Percentiles rank a stretch among this genome's conserved stretches.
These are phyloP conservation scores for Chrysoporthe austroafricana DNA, from an alignment of 2,329 filamentous ascomycete species.

Conservation along the genomic window DNA sequence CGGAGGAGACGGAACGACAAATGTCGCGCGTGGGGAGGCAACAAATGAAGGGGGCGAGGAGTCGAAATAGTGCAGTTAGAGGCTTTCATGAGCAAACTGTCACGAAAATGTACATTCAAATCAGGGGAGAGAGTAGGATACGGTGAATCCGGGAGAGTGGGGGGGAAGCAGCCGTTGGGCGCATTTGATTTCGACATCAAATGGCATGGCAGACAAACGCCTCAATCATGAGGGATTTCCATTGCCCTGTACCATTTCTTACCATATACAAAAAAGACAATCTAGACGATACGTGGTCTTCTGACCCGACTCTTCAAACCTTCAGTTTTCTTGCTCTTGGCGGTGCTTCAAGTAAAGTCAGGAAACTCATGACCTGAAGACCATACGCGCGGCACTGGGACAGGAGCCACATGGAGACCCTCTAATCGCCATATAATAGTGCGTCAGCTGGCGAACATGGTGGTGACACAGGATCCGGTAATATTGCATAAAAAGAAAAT, in stretches of 20 bases:
- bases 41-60: slow-evolving; percentile 30
- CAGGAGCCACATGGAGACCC: neutral
- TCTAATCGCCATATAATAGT: neutral
- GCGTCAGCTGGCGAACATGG: neutral
- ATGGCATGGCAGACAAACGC: slow-evolving; percentile 21
- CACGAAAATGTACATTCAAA: slow-evolving; percentile 16
- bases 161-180: neutral
- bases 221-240: slow-evolving; percentile 22
- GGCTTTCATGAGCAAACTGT: slow-evolving; percentile 18
- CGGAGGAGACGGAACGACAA: slow-evolving; percentile 15
- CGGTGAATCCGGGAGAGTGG: neutral
- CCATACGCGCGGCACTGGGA: too few species aligned
- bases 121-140: neutral
- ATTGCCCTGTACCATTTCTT: slow-evolving; percentile 26
- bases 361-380: neutral
- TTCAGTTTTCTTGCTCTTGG: neutral
- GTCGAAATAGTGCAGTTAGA: slow-evolving; percentile 19
- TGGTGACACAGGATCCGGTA: neutral
- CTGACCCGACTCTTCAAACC: neutral
- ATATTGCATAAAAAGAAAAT: neutral
- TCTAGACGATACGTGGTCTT: slow-evolving; percentile 22
- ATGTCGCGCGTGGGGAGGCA: slow-evolving; percentile 27
- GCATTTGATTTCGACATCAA: slow-evolving; percentile 21
- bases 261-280: slow-evolving; percentile 18
- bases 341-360: neutral